Percentiles rank a stretch among this genome's conserved stretches.
Evolutionary conservation across 1,284 basidiomycete species (phyloP).

Genomic region (Malassezia vespertilionis): DNA sequence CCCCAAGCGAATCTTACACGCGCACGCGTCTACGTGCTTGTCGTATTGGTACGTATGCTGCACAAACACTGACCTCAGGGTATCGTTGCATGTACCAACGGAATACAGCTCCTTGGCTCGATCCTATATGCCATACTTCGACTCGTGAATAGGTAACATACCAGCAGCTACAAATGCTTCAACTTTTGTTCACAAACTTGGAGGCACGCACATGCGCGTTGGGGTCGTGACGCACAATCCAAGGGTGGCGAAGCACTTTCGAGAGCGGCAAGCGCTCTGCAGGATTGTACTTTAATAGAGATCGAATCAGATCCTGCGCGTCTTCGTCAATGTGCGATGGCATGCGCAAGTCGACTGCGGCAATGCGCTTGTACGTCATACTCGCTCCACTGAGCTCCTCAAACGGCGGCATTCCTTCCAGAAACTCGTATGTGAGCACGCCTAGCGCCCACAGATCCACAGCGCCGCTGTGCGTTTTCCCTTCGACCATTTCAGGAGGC

Average conservation of each 20-base stretch:
- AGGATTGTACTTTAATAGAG: constrained; percentile 65
- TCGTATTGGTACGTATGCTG: constrained; percentile 24
- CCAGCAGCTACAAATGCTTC: not conserved
- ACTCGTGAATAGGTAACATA: constrained; percentile 21
- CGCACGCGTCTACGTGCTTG: constrained; percentile 39
- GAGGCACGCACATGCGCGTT: constrained; percentile 29
- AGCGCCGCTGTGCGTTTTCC: constrained; percentile 69
- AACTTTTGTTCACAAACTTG: constrained; percentile 4
- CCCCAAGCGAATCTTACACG: constrained; percentile 22
- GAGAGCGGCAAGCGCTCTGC: constrained; percentile 67
- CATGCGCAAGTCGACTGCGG: constrained; percentile 33
- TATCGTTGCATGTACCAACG: constrained; percentile 39
- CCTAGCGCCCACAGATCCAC: constrained; percentile 97
- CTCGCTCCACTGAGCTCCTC: constrained; percentile 63
- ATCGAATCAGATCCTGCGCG: constrained; percentile 28
- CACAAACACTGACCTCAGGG: not conserved
- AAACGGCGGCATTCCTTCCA: constrained; percentile 84
- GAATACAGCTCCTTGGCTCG: constrained; percentile 36
- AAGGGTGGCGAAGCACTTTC: constrained; percentile 76
- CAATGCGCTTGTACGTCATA: constrained; percentile 52
- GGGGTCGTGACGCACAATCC: constrained; percentile 68
- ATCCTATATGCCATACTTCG: constrained; percentile 35
- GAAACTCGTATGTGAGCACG: constrained; percentile 88
- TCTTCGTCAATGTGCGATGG: constrained; percentile 31
- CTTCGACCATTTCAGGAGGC: constrained; percentile 96